Evolutionary conservation across 1,139 yeast species (phyloP), one percentile per base, ranked within the genome.

Genomic region (Suhomyces anneliseae): DNA sequence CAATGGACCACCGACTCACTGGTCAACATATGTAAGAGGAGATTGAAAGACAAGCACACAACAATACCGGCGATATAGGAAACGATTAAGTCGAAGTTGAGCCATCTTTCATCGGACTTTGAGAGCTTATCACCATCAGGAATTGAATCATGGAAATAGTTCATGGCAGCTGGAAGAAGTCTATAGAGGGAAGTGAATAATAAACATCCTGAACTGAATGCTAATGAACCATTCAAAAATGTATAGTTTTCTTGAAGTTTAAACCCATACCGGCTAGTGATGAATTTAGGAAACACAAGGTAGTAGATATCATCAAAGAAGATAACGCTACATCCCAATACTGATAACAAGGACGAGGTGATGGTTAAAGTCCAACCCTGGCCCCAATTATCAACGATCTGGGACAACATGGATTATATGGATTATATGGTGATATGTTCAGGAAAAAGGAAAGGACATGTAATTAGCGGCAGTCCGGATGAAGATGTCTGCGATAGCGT

Each of bases 1-100:
- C 97, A 90, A 60, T 90, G 97, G 0, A 92, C 89, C 29, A 92
- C 80, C 31, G 95, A 85, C 59, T 88, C 89, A 48, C 93, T 82
- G 2, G 97, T 89, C 46, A 85, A 64, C 38, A 82, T 65, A 62
- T 92, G 97, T 12, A 92, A 81, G 0, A 85, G 39, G 27, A 73
- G 65, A 61, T 90, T 90, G 52, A 92, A 69, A 3, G 67, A 53
- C 1, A 83, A 64, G 58, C 96, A 88, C 4, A 82, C 55, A 1
- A 70, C 43, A 4, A 86, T 78, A 1, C 98, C 98, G 1, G 68
- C 54, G 6, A 83, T 58, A 54, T 79, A 83, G 6, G 83, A 71
- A 9, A 65, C 70, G 45, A 83, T 77, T 31, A 85, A 68, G 33
- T 74, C 64, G 35, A 72, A 54, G 31, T 72, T 60, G 36, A 58